Percentiles rank a stretch among this genome's conserved stretches.
Conservation (phyloP, 2,329 filamentous ascomycete genomes). For the Bertia moriformis region DNA sequence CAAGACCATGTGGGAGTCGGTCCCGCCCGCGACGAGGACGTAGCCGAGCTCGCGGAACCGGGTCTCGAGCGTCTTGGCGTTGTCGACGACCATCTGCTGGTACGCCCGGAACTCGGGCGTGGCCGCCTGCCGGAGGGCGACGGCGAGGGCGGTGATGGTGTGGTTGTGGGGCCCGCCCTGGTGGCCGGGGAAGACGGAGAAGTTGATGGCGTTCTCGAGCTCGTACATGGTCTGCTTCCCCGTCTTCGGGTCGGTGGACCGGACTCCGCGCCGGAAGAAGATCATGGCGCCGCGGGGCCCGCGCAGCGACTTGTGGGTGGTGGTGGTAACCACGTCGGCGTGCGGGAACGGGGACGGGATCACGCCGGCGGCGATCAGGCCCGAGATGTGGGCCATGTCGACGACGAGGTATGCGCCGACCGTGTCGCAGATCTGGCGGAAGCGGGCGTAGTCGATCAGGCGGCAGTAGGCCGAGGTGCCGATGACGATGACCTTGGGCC, state of each 20-base stretch:
- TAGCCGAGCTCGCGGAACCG: constrained; percentile 78
- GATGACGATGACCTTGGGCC: constrained; percentile 89
- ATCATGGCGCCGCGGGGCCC: constrained; percentile 98
- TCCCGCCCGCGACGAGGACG: constrained; percentile 88
- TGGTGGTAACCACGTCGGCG: constrained; percentile 94
- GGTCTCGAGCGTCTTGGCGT: constrained; percentile 79
- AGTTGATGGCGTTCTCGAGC: constrained; percentile 91
- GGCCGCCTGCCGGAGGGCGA: constrained; percentile 87
- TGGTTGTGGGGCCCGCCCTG: constrained; percentile 99
- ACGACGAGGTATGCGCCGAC: constrained; percentile 89
- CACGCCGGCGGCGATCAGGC: constrained; percentile 80
- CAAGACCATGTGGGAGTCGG: constrained; percentile 94
- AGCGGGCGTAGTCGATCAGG: constrained; percentile 88
- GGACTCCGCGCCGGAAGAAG: constrained; percentile 96
- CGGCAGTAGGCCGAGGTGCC: constrained; percentile 98
- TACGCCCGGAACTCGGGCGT: constrained; percentile 84
- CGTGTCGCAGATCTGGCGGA: constrained; percentile 88
- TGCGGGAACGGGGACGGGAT: constrained; percentile 85
- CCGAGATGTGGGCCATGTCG: constrained; percentile 98
- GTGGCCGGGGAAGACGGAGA: constrained; percentile 97
- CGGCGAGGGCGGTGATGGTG: constrained; percentile 92
- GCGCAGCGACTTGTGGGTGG: constrained; percentile 96
- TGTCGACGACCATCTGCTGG: constrained; percentile 81
- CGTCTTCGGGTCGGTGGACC: constrained; percentile 76
- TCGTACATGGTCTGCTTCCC: constrained; percentile 85